Conservation (phyloP, 2,329 filamentous ascomycete genomes). For the Stemphylium lycopersici region DNA sequence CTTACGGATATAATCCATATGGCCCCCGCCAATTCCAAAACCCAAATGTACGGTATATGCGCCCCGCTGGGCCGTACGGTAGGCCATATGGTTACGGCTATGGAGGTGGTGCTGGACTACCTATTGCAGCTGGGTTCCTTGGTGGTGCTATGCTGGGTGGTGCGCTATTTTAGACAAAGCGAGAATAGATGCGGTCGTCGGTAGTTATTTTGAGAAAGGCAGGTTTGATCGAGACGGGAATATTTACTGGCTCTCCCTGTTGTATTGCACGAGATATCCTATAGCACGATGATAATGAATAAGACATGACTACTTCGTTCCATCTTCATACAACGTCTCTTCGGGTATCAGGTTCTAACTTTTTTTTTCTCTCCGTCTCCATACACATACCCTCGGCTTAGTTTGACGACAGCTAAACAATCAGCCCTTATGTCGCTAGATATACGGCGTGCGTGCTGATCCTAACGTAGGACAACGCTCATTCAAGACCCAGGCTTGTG, state of each 20-base stretch:
- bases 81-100: constrained; percentile 47
- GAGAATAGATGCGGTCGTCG: not conserved
- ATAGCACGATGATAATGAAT: too few relatives aligned
- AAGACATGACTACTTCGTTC: too few relatives aligned
- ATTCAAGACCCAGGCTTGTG: too few relatives aligned
- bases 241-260: not conserved
- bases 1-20: constrained; percentile 56
- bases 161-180: constrained; percentile 27
- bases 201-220: not conserved
- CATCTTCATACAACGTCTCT: too few relatives aligned
- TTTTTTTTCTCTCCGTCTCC: too few relatives aligned
- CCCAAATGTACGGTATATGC: constrained; percentile 57
- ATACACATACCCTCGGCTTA: too few relatives aligned
- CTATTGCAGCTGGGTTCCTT: constrained; percentile 43
- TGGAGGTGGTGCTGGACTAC: constrained; percentile 47
- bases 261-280: too few relatives aligned
- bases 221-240: not conserved
- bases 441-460: too few relatives aligned
- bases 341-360: too few relatives aligned
- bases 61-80: constrained; percentile 57
- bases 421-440: constrained; percentile 15
- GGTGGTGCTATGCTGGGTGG: constrained; percentile 45
- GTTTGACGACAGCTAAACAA: too few relatives aligned
- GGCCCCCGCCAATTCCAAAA: constrained; percentile 53
- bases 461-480: too few relatives aligned